Conservation (phyloP, 2,329 filamentous ascomycete genomes). For the Uncinocarpus reesii region DNA sequence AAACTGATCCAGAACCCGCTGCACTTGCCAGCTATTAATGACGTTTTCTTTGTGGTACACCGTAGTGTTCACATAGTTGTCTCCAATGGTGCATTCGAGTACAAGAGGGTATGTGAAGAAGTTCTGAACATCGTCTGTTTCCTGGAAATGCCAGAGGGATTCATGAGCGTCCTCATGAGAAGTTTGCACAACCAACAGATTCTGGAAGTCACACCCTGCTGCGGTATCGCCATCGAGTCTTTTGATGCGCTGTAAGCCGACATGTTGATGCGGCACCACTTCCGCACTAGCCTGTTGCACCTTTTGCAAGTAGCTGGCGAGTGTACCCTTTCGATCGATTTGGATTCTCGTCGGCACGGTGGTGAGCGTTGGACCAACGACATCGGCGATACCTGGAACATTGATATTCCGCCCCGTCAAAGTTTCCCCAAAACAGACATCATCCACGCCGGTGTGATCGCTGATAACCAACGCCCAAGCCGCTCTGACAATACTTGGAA, state of each 20-base stretch:
- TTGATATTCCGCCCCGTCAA: constrained; percentile 34
- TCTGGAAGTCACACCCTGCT: constrained; percentile 34
- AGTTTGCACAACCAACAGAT: constrained; percentile 29
- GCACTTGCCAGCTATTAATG: constrained; percentile 43
- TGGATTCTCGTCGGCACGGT: constrained; percentile 32
- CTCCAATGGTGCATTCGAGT: constrained; percentile 50
- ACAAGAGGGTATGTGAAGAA: constrained; percentile 39
- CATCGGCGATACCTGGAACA: constrained; percentile 29
- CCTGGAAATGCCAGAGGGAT: constrained; percentile 13
- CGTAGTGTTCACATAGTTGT: constrained; percentile 48
- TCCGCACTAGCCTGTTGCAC: constrained; percentile 45
- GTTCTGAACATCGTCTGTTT: constrained; percentile 12
- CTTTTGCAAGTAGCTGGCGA: constrained; percentile 41
- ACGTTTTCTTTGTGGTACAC: constrained; percentile 56
- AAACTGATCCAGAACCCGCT: constrained; percentile 47
- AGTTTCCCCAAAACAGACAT: constrained; percentile 35
- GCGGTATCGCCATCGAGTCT: constrained; percentile 39
- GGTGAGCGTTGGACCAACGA: constrained; percentile 34
- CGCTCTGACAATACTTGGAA: constrained; percentile 30
- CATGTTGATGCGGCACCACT: constrained; percentile 51
- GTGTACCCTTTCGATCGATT: constrained; percentile 25
- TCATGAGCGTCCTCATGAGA: constrained; percentile 10
- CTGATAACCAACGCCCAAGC: constrained; percentile 34
- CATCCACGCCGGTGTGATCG: constrained; percentile 27
- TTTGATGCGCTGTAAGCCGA: constrained; percentile 40